Evolutionary conservation across 1,139 yeast genomes (phyloP), one percentile per base, ranked within the genome.

Genomic region (Blastobotrys illinoisensis): DNA sequence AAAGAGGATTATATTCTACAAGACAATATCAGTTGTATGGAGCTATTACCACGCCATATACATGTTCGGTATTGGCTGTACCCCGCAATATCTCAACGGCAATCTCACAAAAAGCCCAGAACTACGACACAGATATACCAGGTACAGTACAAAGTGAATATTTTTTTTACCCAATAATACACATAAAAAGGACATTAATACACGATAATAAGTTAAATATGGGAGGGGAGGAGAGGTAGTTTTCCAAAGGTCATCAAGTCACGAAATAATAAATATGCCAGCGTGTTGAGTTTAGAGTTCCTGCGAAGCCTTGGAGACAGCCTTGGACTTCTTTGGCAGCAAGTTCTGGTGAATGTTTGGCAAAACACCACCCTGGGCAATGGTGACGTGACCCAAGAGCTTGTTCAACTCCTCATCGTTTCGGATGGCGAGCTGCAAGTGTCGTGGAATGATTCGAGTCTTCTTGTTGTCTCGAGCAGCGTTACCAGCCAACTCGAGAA

Each of bases 391-490:
- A 73, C 99, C 98, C 68, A 88, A 81, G 64, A 88, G 81, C 76
- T 86, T 88, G 85, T 90, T 91, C 75, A 90, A 82, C 78, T 90
- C 97, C 78, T 91, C 97, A 79, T 89, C 97, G 77, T 93, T 93
- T 84, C 98, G 87, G 80, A 93, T 91, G 72, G 98, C 98, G 71
- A 91, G 85, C 77, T 91, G 97, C 74, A 91, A 83, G 76, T 93
- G 98, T 83, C 98, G 90, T 76, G 98, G 98, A 65, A 93, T 90
- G 70, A 91, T 91, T 86, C 98, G 91, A 67, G 96, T 87, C 81
- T 91, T 91, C 80, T 90, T 90, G 85, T 91, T 88, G 73, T 91
- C 98, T 79, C 97, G 89, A 56, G 98, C 97, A 60, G 98, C 98
- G 77, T 91, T 93, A 81, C 98, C 98, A 60, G 98, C 98, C 79